phyloP scores from a whole-genome alignment of 2,329 filamentous ascomycete species.

The Penicillium brevicompactum region DNA sequence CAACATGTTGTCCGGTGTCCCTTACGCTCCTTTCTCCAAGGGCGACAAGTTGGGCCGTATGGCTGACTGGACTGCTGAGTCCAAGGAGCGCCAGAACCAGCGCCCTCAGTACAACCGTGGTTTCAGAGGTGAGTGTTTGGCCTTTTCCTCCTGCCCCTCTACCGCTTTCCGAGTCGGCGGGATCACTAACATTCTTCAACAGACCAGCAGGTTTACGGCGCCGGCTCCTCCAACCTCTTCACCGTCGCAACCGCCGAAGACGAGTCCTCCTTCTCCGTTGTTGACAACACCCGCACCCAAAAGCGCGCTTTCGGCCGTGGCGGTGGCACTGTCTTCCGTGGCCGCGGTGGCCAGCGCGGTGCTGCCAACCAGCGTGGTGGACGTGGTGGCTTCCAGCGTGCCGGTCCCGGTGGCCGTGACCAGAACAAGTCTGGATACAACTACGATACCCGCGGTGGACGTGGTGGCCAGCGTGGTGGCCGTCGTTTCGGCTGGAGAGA shows the following conservation, averaged over 20 bases:
- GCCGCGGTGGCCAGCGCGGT: constrained; percentile 70
- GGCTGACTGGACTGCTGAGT: constrained; percentile 95
- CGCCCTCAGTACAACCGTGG: constrained; percentile 89
- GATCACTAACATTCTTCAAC: constrained; percentile 16
- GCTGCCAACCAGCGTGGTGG: constrained; percentile 72
- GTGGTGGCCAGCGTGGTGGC: constrained; percentile 67
- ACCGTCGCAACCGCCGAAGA: constrained; percentile 90
- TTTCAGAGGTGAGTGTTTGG: constrained; percentile 71
- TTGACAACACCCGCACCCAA: constrained; percentile 89
- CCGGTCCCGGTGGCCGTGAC: constrained; percentile 66
- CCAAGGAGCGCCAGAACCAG: constrained; percentile 72
- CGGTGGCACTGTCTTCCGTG: constrained; percentile 86
- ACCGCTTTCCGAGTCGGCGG: neutral
- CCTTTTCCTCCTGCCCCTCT: constrained; percentile 1
- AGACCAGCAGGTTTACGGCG: constrained; percentile 98
- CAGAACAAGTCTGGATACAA: constrained; percentile 58
- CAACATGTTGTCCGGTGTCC: constrained; percentile 90
- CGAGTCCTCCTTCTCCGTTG: constrained; percentile 95
- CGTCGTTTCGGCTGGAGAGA: constrained; percentile 98
- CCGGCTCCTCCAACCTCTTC: constrained; percentile 83
- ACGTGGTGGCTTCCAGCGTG: constrained; percentile 72
- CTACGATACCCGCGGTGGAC: constrained; percentile 71
- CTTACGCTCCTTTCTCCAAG: constrained; percentile 97
- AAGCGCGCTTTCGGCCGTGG: constrained; percentile 84
- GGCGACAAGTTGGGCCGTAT: constrained; percentile 98